A percentile compares a stretch with the other conserved stretches of the same genome.
Evolutionary conservation across 768 basidiomycete species (phyloP).

Genomic region (Tylopilus sp.): DNA sequence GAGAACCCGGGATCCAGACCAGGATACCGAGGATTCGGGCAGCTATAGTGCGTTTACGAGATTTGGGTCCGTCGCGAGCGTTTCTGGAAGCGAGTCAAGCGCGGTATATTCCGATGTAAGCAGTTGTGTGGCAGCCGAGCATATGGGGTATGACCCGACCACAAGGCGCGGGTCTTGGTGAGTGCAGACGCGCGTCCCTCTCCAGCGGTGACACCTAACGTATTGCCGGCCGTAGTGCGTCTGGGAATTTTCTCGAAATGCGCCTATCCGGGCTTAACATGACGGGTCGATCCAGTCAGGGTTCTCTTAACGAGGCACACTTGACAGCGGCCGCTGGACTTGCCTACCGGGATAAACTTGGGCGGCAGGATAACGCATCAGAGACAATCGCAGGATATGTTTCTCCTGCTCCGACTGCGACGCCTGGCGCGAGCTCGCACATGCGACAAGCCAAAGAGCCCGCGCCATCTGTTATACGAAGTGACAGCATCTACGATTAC

Average conservation of each 20-base stretch:
- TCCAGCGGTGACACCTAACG: constrained; percentile 24
- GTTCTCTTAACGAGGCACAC: constrained; percentile 30
- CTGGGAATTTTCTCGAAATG: constrained; percentile 28
- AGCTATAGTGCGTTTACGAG: constrained; percentile 48
- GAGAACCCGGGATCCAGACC: constrained; percentile 38
- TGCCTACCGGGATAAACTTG: constrained; percentile 26
- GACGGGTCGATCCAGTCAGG: constrained; percentile 31
- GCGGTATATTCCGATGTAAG: constrained; percentile 46
- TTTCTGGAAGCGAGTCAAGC: constrained; percentile 59
- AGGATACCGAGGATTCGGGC: constrained; percentile 51
- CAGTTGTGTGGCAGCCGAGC: constrained; percentile 33
- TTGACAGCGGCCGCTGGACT: constrained; percentile 18
- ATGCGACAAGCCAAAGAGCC: constrained; percentile 23
- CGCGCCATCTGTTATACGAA: constrained; percentile 20
- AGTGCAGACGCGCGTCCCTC: constrained; percentile 7
- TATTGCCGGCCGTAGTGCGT: constrained; percentile 24
- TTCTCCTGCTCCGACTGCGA: constrained; percentile 45
- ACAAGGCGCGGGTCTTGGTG: constrained; percentile 33
- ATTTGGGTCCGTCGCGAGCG: constrained; percentile 60
- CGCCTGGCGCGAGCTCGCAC: constrained; percentile 37
- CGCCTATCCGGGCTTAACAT: constrained; percentile 31
- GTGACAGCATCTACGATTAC: constrained; percentile 27
- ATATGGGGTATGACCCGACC: constrained; percentile 31
- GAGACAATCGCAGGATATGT: constrained; percentile 34
- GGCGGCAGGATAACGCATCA: constrained; percentile 18